Base-by-base conservation (phyloP, 768 basidiomycete genomes). In the Mycena olivaceomarginata region DNA sequence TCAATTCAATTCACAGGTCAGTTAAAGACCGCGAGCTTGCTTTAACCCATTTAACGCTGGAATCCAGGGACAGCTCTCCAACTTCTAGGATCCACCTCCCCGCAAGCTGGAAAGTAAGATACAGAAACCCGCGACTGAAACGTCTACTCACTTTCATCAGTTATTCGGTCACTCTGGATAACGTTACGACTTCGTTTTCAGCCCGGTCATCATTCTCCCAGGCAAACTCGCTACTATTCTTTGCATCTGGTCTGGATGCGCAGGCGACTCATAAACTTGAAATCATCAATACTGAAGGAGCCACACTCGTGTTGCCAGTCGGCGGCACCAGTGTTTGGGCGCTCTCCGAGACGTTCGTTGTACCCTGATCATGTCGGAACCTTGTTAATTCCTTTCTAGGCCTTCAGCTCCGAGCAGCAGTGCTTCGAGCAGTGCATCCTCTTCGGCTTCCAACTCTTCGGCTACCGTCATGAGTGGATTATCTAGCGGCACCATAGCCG, bases 401-500 rank as follows among this genome's bases (percentile, higher is more conserved):
- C 41, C 72, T 70, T 68, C 76, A 18, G 40, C 22, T 45, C 22
- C 63, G 37, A 56, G 25, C 53, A 79, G 77, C 76, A 66, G 68
- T n/a, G 22, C 77, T 16, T 66, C 77, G 20, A 79, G 77, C 76
- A 66, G 68, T n/a, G 22, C 77, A 20, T 66, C 77, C n/a, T 22
- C 77, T 11, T 64, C 77, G 37, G 64, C 64, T 76, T 31, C 31
- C 31, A 82, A 82, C 46, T 74, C 77, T 70, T 73, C 80, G n/a
- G 46, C 72, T 8, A 41, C 56, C 77, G 41, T 48, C 79, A 5
- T 74, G 72, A 48, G 66, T 45, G 84, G 88, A 1, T 84, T 88
- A 22, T 75, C 90, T 2, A 85, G 85, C 75, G 93, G 94, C 57
- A 92, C 94, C 2, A 91, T 94, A 70, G 94, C 94, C 22, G 94